Evolutionary conservation across 225 moss, liverwort and hornwort genomes (phyloP).

Genomic region (Pseudisothecium myosuroides): DNA sequence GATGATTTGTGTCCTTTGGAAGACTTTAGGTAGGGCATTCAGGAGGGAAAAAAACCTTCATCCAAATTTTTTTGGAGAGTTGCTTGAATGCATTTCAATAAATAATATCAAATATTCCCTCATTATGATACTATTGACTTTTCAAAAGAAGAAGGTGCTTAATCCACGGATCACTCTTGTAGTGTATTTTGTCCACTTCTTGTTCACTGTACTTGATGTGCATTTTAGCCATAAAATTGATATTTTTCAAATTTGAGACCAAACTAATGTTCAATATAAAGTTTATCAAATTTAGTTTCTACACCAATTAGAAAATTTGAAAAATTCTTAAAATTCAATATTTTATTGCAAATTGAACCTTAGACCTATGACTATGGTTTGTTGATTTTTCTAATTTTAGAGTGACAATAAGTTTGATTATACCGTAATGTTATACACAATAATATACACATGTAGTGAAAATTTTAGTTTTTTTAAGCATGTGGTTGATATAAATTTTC

Average conservation of each 20-base stretch:
- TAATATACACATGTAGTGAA: background rate
- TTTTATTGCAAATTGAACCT: background rate
- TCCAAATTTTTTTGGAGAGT: accelerated
- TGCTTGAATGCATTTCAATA: background rate
- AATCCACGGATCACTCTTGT: accelerated
- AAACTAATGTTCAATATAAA: background rate
- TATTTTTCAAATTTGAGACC: background rate
- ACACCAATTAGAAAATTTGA: background rate
- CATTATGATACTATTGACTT: background rate
- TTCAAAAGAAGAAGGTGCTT: background rate
- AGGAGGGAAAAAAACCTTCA: background rate
- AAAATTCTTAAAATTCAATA: background rate
- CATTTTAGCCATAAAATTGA: background rate
- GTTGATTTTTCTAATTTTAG: background rate
- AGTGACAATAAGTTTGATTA: too few species aligned
- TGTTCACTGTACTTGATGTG: background rate
- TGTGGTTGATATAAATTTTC: background rate
- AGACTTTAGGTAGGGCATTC: too few species aligned
- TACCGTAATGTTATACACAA: background rate
- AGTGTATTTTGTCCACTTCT: background rate
- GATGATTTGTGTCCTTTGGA: too few species aligned
- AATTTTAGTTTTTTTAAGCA: background rate
- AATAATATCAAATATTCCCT: background rate
- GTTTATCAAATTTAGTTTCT: background rate
- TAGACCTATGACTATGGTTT: background rate